These are phyloP conservation scores for Lycium ferocissimum DNA, from an alignment of 257 asterid genomes.

Conservation along the genomic window DNA sequence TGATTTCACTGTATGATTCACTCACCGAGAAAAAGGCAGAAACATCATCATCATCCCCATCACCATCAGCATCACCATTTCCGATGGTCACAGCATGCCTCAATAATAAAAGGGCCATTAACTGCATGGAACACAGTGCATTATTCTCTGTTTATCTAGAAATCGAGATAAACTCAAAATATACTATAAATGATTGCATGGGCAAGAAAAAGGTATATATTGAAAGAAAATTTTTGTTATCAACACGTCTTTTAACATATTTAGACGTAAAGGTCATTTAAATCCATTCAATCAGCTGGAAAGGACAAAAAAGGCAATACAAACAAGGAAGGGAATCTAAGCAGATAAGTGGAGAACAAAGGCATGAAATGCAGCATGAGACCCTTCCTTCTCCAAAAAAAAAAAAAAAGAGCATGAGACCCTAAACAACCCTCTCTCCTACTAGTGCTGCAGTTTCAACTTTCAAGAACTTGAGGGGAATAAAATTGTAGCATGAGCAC, in stretches of 20 bases:
- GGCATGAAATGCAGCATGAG: constrained; percentile 7
- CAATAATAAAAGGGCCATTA: constrained; percentile 59
- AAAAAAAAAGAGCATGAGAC: background rate
- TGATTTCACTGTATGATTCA: constrained; percentile 9
- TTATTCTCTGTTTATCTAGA: constrained; percentile 12
- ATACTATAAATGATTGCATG: constrained; percentile 14
- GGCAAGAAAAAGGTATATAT: background rate
- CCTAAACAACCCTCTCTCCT: background rate
- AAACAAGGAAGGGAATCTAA: background rate
- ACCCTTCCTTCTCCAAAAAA: background rate
- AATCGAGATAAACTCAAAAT: background rate
- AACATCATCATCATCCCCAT: constrained; percentile 53
- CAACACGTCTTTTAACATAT: constrained; percentile 5
- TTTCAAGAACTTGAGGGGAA: constrained; percentile 14
- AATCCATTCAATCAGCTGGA: background rate
- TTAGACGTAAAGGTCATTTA: background rate
- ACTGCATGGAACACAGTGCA: constrained; percentile 36
- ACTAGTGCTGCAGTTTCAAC: constrained; percentile 14
- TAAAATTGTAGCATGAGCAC: background rate
- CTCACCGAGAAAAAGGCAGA: constrained; percentile 58
- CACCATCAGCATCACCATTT: constrained; percentile 50
- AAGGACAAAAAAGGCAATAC: background rate
- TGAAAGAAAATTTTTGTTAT: background rate
- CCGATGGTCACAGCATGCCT: constrained; percentile 57
- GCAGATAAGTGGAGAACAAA: background rate